Evolutionary conservation across 2,329 filamentous ascomycete genomes (phyloP).

Genomic region (Aurifilum marmelostoma): DNA sequence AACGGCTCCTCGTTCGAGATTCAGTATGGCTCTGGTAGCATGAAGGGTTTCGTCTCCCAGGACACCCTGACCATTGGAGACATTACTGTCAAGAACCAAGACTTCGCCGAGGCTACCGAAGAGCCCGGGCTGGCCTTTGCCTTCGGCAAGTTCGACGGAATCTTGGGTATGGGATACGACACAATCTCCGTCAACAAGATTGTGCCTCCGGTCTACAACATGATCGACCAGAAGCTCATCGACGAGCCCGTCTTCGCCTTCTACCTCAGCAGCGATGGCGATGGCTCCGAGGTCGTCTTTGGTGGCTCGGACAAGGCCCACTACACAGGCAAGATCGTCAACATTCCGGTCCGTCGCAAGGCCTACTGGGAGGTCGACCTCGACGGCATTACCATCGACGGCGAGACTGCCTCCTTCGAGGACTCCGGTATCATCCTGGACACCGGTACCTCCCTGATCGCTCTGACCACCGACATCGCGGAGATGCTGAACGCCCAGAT

Average conservation of each 20-base stretch:
- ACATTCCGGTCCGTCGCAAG: constrained; percentile 95
- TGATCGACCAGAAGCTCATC: constrained; percentile 86
- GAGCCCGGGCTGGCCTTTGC: constrained; percentile 97
- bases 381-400: constrained; percentile 86
- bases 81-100: constrained; percentile 82
- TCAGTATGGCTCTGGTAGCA: constrained; percentile 89
- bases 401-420: constrained; percentile 85
- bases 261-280: constrained; percentile 81
- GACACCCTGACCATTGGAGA: constrained; percentile 88
- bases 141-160: constrained; percentile 96
- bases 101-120: constrained; percentile 93
- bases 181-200: constrained; percentile 97
- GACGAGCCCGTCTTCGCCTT: constrained; percentile 96
- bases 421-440: constrained; percentile 96
- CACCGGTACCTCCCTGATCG: constrained; percentile 97
- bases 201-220: constrained; percentile 93
- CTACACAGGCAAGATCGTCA: constrained; percentile 83
- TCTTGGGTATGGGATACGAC: constrained; percentile 91
- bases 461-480: constrained; percentile 85
- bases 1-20: constrained; percentile 95
- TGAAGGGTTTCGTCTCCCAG: constrained; percentile 91
- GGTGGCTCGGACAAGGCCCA: constrained; percentile 85
- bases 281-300: constrained; percentile 85
- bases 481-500: constrained; percentile 98
- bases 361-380: constrained; percentile 99